These are phyloP conservation scores for Neostapfia colusana DNA, from an alignment of 176 grass and related monocot species.

Conservation along the genomic window DNA sequence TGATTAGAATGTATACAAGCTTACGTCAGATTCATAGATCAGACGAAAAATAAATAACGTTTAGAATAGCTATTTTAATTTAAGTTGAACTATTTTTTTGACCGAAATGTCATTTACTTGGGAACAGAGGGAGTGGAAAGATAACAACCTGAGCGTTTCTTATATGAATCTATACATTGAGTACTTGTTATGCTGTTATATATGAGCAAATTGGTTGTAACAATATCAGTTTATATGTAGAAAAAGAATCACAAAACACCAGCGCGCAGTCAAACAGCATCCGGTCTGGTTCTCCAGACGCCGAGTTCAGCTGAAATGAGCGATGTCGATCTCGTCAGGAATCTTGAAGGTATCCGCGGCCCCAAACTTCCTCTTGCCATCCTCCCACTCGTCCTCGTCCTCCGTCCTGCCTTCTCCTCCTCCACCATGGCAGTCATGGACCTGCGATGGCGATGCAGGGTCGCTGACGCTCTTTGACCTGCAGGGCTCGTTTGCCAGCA, in stretches of 20 bases:
- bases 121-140: no score
- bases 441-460: neutral
- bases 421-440: neutral
- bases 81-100: no score
- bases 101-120: no score
- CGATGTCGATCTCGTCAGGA: slow-evolving; percentile 60
- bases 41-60: no score
- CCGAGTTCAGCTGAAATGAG: slow-evolving; percentile 58
- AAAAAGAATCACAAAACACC: neutral
- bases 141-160: neutral
- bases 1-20: no score
- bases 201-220: neutral
- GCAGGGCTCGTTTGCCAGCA: slow-evolving; percentile 68
- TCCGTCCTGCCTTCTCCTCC: slow-evolving; percentile 12
- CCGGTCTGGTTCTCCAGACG: neutral
- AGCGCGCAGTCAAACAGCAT: neutral
- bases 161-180: neutral
- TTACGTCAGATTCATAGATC: no score
- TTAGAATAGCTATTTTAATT: no score
- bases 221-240: neutral
- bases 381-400: slow-evolving; percentile 69
- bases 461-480: slow-evolving; percentile 58
- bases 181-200: neutral
- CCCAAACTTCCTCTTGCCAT: slow-evolving; percentile 63
- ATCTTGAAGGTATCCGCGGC: slow-evolving; percentile 73